Percentiles rank a stretch among this genome's conserved stretches.
phyloP scores from a whole-genome alignment of 2,329 filamentous ascomycete genomes.

The Alternaria incomplexa region DNA sequence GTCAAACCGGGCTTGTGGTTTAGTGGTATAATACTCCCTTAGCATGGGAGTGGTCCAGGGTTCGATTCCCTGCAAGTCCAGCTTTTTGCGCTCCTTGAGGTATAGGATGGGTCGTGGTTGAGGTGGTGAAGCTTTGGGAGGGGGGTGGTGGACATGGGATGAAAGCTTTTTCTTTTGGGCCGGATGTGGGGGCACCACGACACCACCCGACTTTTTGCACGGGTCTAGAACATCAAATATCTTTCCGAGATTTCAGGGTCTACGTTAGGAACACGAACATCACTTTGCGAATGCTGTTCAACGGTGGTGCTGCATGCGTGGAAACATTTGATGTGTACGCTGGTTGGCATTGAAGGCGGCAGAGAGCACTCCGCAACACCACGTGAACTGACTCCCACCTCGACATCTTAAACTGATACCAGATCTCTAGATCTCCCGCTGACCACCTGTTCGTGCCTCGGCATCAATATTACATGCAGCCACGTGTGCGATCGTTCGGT shows the following conservation, averaged over 20 bases:
- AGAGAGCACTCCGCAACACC: neutral
- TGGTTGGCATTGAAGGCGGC: neutral
- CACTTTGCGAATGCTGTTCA: neutral
- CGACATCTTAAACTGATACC: neutral
- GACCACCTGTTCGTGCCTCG: neutral
- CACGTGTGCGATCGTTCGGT: slow-evolving; percentile 24
- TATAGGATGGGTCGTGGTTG: too few species aligned
- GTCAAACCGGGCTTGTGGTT: neutral
- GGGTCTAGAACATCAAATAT: neutral
- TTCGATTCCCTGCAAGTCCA: neutral
- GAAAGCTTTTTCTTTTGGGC: too few species aligned
- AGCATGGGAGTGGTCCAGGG: neutral
- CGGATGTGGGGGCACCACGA: neutral
- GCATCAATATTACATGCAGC: slow-evolving; percentile 5
- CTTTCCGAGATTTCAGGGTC: neutral
- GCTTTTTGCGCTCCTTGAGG: neutral
- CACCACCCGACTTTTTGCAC: neutral
- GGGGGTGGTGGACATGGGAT: too few species aligned
- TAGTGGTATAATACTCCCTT: neutral
- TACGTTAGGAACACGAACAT: neutral
- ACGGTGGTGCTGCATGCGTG: neutral
- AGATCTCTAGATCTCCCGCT: neutral
- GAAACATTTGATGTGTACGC: neutral
- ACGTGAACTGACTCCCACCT: neutral
- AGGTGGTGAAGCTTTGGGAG: too few species aligned